Base-by-base conservation (phyloP, 2,329 filamentous ascomycete species). In the Paraphaeosphaeria minitans region DNA sequence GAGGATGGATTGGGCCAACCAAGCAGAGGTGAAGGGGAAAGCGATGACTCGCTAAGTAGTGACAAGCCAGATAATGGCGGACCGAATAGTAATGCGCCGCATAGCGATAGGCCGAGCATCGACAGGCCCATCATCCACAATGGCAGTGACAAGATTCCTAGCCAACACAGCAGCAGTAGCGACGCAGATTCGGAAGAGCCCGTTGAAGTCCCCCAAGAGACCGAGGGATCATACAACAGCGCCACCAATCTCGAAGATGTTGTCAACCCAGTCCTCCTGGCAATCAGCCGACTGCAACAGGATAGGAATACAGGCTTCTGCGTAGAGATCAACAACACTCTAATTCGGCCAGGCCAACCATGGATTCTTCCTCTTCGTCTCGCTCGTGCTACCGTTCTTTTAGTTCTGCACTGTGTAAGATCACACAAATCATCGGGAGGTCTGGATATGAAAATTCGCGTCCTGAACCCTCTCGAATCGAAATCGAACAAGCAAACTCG, bases 381-480 rank as follows among this genome's bases (percentile, higher is more conserved):
- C 1, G 56, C 14, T 14, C 29, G 3, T 3, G 27, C 31, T 45
- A 59, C 6, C 19, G 24, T 31, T 22, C 56, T 24, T 16, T 53
- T 21, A 13, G 57, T 7, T n/a, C 61, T 22, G 31, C 63, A 31
- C 31, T 55, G 29, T 45, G 13, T 12, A 42, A 31, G 49, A 35
- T 13, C n/a, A 31, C 22, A 9, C 19, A 50, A 31, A 12, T 12
- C 10, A 2, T 12, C 4, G 4, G 29, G 9, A 45, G 56, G 6
- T 10, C 47, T 16, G 19, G 10, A 50, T 16, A 55, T 62, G 31
- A 60, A 27, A 14, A 33, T 63, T 22, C 13, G 42, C 43, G 50
- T 62, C 22, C 9, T 66, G 16, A 56, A 63, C 37, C 56, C 62
- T 4, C 53, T 55, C 46, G 43, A 55, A 0, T 62, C 59, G 61